Conservation (phyloP, 257 asterid species). For the Solanum bukasovii region DNA sequence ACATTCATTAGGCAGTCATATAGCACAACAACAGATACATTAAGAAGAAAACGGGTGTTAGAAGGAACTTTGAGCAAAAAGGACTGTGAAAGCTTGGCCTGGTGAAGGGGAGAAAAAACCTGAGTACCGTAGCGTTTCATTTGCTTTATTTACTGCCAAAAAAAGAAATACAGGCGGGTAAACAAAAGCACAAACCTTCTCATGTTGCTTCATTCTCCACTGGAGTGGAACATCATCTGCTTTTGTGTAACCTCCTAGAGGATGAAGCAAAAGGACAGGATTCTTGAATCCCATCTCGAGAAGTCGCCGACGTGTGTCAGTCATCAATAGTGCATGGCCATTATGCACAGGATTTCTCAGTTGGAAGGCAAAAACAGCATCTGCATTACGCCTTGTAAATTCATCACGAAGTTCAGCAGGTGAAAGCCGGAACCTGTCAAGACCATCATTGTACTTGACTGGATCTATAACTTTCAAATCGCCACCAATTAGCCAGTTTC, state of each 20-base stretch:
- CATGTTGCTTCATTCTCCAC: constrained; percentile 96
- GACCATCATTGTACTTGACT: constrained; percentile 55
- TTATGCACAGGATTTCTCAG: constrained; percentile 93
- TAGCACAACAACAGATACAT: not conserved
- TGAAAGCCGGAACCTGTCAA: constrained; percentile 76
- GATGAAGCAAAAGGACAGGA: constrained; percentile 77
- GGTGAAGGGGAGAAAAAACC: not conserved
- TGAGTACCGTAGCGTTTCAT: not conserved
- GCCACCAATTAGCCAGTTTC: constrained; percentile 91
- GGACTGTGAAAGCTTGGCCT: not conserved
- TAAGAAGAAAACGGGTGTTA: not conserved
- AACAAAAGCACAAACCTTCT: constrained; percentile 42
- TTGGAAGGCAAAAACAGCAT: constrained; percentile 94
- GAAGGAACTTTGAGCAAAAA: not conserved
- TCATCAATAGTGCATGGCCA: constrained; percentile 86
- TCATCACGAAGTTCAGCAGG: constrained; percentile 72
- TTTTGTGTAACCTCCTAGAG: constrained; percentile 82
- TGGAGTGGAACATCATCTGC: constrained; percentile 90
- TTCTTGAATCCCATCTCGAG: constrained; percentile 85
- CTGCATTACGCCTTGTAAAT: constrained; percentile 67
- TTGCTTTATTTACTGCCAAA: not conserved
- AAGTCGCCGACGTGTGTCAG: constrained; percentile 80
- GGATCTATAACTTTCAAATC: constrained; percentile 71
- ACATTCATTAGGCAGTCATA: not conserved
- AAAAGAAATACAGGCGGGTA: not conserved